These are phyloP conservation scores for Serpula lacrymans DNA, from an alignment of 768 basidiomycete genomes.

Conservation along the genomic window DNA sequence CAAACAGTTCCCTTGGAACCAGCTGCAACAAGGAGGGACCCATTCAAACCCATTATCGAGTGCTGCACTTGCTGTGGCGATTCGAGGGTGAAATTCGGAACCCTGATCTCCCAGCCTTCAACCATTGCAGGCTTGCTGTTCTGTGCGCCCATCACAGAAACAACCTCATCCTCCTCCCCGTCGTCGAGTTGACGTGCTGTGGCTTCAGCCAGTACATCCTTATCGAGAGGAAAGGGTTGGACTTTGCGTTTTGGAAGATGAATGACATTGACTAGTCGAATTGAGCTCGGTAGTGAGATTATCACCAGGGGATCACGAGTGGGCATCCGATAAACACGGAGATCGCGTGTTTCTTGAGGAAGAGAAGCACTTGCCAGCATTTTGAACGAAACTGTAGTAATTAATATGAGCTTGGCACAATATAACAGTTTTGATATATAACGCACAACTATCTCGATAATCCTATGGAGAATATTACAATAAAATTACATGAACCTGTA, in stretches of 20 bases:
- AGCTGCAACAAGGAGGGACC: too few species aligned
- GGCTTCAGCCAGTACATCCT: constrained; percentile 16
- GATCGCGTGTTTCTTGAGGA: constrained; percentile 29
- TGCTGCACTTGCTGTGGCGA: too few species aligned
- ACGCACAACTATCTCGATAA: constrained; percentile 72
- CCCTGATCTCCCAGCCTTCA: too few species aligned
- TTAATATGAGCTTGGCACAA: neutral
- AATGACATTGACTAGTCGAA: constrained; percentile 46
- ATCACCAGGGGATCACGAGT: constrained; percentile 53
- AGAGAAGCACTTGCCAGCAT: constrained; percentile 50
- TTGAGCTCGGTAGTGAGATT: constrained; percentile 36
- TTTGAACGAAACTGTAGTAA: constrained; percentile 58
- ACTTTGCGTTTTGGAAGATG: constrained; percentile 42
- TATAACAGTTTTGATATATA: neutral
- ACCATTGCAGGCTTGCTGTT: too few species aligned
- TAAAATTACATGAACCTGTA: neutral
- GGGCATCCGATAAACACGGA: constrained; percentile 42
- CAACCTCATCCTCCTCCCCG: constrained; percentile 25
- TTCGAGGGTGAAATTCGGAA: too few species aligned
- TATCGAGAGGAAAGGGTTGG: constrained; percentile 40
- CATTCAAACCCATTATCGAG: too few species aligned
- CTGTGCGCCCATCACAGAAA: constrained; percentile 10
- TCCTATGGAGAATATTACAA: constrained; percentile 46
- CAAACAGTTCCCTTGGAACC: too few species aligned
- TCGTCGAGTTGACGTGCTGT: constrained; percentile 25